These are phyloP conservation scores for Camptophora hylomeconis DNA, from an alignment of 2,329 filamentous ascomycete genomes.

Conservation along the genomic window DNA sequence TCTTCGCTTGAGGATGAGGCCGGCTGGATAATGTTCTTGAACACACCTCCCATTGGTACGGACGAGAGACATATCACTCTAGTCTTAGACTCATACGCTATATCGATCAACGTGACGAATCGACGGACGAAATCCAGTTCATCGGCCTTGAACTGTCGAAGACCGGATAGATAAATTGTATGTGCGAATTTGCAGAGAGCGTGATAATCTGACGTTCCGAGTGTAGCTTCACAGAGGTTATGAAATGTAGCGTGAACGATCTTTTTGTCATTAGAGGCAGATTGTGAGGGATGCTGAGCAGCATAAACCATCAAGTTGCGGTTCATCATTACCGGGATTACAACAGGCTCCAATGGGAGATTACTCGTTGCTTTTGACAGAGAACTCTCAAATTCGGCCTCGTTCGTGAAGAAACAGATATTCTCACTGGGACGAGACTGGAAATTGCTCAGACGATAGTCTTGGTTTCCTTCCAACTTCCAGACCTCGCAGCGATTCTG, in stretches of 20 bases:
- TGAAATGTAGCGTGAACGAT: slow-evolving; percentile 1
- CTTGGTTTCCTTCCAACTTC: slow-evolving; percentile 2
- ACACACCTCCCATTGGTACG: slow-evolving; percentile 1
- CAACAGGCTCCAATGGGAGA: neutral
- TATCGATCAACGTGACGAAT: slow-evolving; percentile 2
- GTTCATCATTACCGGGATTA: slow-evolving; percentile 2
- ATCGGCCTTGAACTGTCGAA: slow-evolving; percentile 1
- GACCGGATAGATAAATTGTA: slow-evolving; percentile 2
- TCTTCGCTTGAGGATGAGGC: neutral
- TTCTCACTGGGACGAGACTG: neutral
- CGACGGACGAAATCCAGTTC: slow-evolving; percentile 2
- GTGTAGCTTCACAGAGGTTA: slow-evolving; percentile 2
- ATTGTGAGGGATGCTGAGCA: no score
- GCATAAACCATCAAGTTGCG: slow-evolving; percentile 2
- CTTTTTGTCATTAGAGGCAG: neutral
- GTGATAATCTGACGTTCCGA: slow-evolving; percentile 3
- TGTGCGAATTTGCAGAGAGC: slow-evolving; percentile 1
- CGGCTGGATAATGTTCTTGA: slow-evolving; percentile 1
- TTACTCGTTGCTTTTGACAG: neutral
- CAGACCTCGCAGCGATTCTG: slow-evolving; percentile 3
- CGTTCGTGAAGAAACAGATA: slow-evolving; percentile 2
- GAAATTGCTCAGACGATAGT: slow-evolving; percentile 1
- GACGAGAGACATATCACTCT: slow-evolving; percentile 1
- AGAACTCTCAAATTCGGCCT: slow-evolving; percentile 1
- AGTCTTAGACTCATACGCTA: slow-evolving; percentile 1